Percentiles rank a stretch among this genome's conserved stretches.
Evolutionary conservation across 768 basidiomycete genomes (phyloP).

Genomic region (Filobasidium floriforme): DNA sequence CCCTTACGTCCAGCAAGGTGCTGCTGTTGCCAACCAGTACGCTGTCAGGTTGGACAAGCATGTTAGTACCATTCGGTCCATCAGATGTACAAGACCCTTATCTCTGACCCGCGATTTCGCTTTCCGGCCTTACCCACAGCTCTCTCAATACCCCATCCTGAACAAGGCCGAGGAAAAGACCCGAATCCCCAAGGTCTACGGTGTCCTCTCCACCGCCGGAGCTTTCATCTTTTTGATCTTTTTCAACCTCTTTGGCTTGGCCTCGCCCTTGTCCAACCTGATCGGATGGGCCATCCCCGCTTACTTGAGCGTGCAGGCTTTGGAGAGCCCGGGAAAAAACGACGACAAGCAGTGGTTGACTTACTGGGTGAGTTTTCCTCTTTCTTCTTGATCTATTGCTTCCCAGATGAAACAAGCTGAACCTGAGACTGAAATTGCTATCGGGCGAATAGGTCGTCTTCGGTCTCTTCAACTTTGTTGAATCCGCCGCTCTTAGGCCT

Average conservation of each 20-base stretch:
- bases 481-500: constrained; percentile 71
- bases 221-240: constrained; percentile 45
- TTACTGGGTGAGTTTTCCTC: constrained; percentile 77
- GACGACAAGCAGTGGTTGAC: constrained; percentile 95
- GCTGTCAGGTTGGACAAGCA: constrained; percentile 19
- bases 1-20: constrained; percentile 21
- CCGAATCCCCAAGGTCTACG: constrained; percentile 84
- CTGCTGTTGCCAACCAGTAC: constrained; percentile 13
- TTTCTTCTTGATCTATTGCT: no score
- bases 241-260: constrained; percentile 58
- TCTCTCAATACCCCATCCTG: constrained; percentile 73
- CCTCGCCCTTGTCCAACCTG: constrained; percentile 83
- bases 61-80: constrained; percentile 6
- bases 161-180: constrained; percentile 79
- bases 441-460: constrained; percentile 63
- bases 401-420: no score
- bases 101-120: not conserved
- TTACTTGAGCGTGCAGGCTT: constrained; percentile 88
- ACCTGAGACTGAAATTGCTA: not conserved
- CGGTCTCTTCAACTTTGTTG: constrained; percentile 81
- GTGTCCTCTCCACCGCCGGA: constrained; percentile 63
- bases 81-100: not conserved
- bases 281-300: constrained; percentile 92
- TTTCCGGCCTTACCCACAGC: constrained; percentile 38
- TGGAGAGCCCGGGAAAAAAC: constrained; percentile 68